Conservation (phyloP, 179 eudicot species). For the Actinidia chinensis region DNA sequence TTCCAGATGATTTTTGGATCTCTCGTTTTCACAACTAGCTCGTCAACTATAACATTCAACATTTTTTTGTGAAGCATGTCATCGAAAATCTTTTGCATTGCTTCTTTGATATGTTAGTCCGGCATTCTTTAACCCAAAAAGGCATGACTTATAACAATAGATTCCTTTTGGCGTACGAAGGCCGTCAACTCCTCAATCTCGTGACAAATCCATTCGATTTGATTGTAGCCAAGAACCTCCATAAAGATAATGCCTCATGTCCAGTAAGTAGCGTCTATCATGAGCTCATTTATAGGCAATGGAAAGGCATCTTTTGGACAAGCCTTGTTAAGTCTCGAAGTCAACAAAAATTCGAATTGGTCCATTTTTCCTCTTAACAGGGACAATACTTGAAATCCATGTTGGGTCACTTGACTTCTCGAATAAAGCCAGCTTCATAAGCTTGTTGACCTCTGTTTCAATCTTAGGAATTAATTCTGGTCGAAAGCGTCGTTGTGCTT, state of each 20-base stretch:
- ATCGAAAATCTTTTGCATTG: too few species aligned
- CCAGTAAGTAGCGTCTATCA: neutral
- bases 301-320: neutral
- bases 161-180: too few species aligned
- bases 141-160: too few species aligned
- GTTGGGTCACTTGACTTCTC: neutral
- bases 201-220: neutral
- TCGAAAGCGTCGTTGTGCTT: too few species aligned
- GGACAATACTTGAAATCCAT: neutral
- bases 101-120: too few species aligned
- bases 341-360: neutral
- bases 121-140: too few species aligned
- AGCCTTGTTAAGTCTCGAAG: neutral
- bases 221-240: neutral
- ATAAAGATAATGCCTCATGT: neutral
- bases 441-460: too few species aligned
- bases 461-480: too few species aligned
- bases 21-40: too few species aligned
- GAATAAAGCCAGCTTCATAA: neutral
- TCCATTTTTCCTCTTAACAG: neutral
- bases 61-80: too few species aligned
- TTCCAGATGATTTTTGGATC: neutral
- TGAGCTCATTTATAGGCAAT: neutral
- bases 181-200: neutral
- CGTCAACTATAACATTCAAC: too few species aligned